These are phyloP conservation scores for Cardamine resedifolia DNA, from an alignment of 345 rosid genomes.

Conservation along the genomic window DNA sequence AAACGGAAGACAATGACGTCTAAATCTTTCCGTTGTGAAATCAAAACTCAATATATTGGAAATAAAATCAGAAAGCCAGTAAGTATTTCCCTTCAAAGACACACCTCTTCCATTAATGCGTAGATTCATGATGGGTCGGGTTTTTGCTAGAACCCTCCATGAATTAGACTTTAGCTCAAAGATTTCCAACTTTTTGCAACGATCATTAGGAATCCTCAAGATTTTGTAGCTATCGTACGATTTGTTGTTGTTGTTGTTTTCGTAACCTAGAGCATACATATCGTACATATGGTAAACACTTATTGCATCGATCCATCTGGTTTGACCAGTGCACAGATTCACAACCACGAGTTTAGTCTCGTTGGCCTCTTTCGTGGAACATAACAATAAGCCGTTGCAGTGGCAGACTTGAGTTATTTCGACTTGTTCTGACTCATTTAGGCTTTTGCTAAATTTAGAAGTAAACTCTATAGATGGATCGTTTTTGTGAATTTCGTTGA, in stretches of 20 bases:
- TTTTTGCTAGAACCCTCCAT: conserved; percentile 7
- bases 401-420: background rate
- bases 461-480: background rate
- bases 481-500: background rate
- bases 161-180: conserved; percentile 6
- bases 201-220: too few relatives aligned
- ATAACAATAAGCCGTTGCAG: background rate
- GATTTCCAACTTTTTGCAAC: background rate
- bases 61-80: background rate
- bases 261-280: background rate
- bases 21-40: conserved; percentile 4
- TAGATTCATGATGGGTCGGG: background rate
- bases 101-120: background rate
- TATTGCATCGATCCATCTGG: background rate
- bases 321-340: background rate
- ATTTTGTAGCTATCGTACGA: background rate
- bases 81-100: background rate
- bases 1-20: background rate
- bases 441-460: background rate
- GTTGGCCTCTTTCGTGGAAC: background rate
- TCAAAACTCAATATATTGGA: background rate
- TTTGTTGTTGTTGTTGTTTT: background rate
- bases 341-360: background rate
- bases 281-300: background rate
- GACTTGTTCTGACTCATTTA: background rate